Base-by-base conservation (phyloP, 345 rosid genomes). In the Citrus medica region DNA sequence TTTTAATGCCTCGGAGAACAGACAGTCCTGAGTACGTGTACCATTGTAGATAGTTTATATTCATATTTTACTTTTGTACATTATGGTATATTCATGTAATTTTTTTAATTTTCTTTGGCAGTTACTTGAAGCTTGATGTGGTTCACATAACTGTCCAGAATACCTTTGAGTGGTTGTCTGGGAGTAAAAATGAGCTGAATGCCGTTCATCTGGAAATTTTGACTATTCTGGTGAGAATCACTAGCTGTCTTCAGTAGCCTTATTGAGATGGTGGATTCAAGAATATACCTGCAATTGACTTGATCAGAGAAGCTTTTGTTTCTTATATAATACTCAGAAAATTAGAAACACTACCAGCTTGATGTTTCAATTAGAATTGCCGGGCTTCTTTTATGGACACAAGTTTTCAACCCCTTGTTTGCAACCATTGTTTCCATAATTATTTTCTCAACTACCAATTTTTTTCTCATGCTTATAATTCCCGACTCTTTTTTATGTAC, bases 121-220 rank as follows among this genome's bases (percentile, higher is more conserved):
- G 99, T 88, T 96, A 88, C 83, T 78, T 96, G 93, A 92, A 94
- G 88, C 97, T 96, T 68, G 99, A 96, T 86, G 93, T 96, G 64
- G 97, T 94, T 71, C 97, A 92, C 85, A 92, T 96, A 80, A 92
- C 99, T 21, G 90, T 96, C 62, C 83, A 75, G 78, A 96, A 94
- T 82, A 90, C 90, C 78, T 96, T 94, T 78, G 90, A 91, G 76
- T 94, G 99, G 99, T 85, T 90, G 75, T 80, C 58, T 82, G 99
- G 98, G 60, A 84, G 84, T 79, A 91, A 89, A 87, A 86, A 71
- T 75, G 99, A 96, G 76, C 74, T 91, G 71, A 88, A 87, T 84
- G 94, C 99, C 77, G 89, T 94, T 75, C 99, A 90, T 85, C 66
- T 94, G 85, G 99, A 96, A 79, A 87, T 86, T 77, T 71, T 94